These are phyloP conservation scores for Debaryomyces tyrocola DNA, from an alignment of 805 yeast species.

Conservation along the genomic window DNA sequence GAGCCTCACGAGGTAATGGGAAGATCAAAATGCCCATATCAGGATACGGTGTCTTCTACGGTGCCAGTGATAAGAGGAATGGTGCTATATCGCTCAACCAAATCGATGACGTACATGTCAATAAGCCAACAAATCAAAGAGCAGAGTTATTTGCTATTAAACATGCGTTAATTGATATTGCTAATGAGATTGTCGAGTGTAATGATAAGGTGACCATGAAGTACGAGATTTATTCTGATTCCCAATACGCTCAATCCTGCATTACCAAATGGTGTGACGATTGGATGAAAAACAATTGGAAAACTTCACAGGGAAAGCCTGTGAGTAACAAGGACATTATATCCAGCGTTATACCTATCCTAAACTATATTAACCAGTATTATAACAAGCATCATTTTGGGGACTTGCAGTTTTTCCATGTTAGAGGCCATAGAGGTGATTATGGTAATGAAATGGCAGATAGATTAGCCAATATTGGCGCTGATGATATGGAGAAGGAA, in stretches of 20 bases:
- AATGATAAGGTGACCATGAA: slow-evolving; percentile 11
- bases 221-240: slow-evolving; percentile 64
- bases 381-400: slow-evolving; percentile 1
- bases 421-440: slow-evolving; percentile 69
- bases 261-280: slow-evolving; percentile 55
- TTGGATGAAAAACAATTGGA: slow-evolving; percentile 63
- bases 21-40: slow-evolving; percentile 31
- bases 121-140: slow-evolving; percentile 67
- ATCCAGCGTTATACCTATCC: slow-evolving; percentile 4
- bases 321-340: slow-evolving; percentile 59
- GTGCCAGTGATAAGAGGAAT: slow-evolving; percentile 53
- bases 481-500: slow-evolving; percentile 29
- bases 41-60: slow-evolving; percentile 80
- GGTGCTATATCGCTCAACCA: slow-evolving; percentile 48
- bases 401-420: slow-evolving; percentile 47
- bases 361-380: slow-evolving; percentile 6
- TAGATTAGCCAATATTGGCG: slow-evolving; percentile 66
- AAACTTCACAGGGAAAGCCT: slow-evolving; percentile 37
- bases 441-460: slow-evolving; percentile 81
- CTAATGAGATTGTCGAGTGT: slow-evolving; percentile 25
- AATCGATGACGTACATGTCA: slow-evolving; percentile 16
- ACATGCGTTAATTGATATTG: slow-evolving; percentile 50
- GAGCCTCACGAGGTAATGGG: slow-evolving; percentile 69
- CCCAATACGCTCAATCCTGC: slow-evolving; percentile 60
- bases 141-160: slow-evolving; percentile 75